phyloP scores from a whole-genome alignment of 805 yeast genomes.

The Saccharomyces mikatae region DNA sequence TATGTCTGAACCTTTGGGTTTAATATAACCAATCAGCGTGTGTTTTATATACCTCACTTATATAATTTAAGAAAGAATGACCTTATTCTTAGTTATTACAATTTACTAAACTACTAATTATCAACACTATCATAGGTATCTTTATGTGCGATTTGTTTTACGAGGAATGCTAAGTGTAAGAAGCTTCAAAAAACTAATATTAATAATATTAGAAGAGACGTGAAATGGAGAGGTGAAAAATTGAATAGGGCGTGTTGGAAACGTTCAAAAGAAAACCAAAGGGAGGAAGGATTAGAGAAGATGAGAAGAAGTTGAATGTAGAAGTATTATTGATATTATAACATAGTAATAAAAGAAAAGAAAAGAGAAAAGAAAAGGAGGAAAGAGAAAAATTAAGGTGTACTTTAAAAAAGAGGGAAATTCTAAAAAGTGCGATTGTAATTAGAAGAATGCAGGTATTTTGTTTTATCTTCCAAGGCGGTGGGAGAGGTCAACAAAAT shows the following conservation, averaged over 20 bases:
- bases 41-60: too few species aligned
- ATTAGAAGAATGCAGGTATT: conserved; percentile 2
- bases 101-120: too few species aligned
- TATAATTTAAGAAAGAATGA: too few species aligned
- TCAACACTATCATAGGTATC: too few species aligned
- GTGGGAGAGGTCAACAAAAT: neutral
- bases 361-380: conserved; percentile 3
- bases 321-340: conserved; percentile 1
- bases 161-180: neutral
- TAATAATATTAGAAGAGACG: neutral
- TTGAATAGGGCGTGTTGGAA: conserved; percentile 4
- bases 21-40: too few species aligned
- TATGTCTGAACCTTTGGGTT: too few species aligned
- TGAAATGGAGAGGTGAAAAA: neutral
- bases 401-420: neutral
- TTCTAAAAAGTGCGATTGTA: neutral
- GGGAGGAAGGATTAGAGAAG: conserved; percentile 7
- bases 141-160: neutral
- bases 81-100: too few species aligned
- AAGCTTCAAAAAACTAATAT: neutral
- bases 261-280: conserved; percentile 8
- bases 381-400: conserved; percentile 1
- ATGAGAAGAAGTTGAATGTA: conserved; percentile 2
- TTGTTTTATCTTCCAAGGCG: neutral
- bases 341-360: conserved; percentile 6